Conservation (phyloP, 1,139 yeast species). For the Taiozyma sp. region DNA sequence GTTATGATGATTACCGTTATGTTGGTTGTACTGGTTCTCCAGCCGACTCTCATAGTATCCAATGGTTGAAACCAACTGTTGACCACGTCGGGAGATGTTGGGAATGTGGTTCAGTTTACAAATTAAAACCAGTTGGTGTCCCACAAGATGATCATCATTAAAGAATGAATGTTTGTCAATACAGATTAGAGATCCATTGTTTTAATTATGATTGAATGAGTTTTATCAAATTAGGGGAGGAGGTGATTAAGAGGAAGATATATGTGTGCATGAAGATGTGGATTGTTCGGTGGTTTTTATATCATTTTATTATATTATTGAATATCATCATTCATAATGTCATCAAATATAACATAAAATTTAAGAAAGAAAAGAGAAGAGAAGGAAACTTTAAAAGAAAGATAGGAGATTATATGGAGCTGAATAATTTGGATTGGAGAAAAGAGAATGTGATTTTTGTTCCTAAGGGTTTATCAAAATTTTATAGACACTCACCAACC, state of each 20-base stretch:
- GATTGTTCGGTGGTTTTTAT: not conserved
- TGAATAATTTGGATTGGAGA: not conserved
- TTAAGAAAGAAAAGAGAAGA: not conserved
- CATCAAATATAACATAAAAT: not conserved
- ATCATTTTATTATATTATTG: not conserved
- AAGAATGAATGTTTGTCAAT: not conserved
- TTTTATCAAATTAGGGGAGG: not conserved
- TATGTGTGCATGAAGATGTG: not conserved
- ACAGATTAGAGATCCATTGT: not conserved
- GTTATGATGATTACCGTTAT: conserved; percentile 90
- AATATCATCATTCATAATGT: not conserved
- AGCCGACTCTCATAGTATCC: conserved; percentile 84
- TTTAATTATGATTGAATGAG: not conserved
- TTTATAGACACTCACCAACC: not conserved
- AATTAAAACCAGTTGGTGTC: conserved; percentile 85
- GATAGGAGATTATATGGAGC: not conserved
- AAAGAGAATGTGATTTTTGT: no score
- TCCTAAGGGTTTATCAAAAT: not conserved
- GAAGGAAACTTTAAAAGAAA: not conserved
- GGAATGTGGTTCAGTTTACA: conserved; percentile 97
- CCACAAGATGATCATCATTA: conserved; percentile 55
- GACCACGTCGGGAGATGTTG: conserved; percentile 92
- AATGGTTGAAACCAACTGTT: conserved; percentile 91
- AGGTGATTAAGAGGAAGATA: not conserved
- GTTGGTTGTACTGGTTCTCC: conserved; percentile 98